Conservation (phyloP, 441 rosid genomes). For the Adansonia madagascariensis region DNA sequence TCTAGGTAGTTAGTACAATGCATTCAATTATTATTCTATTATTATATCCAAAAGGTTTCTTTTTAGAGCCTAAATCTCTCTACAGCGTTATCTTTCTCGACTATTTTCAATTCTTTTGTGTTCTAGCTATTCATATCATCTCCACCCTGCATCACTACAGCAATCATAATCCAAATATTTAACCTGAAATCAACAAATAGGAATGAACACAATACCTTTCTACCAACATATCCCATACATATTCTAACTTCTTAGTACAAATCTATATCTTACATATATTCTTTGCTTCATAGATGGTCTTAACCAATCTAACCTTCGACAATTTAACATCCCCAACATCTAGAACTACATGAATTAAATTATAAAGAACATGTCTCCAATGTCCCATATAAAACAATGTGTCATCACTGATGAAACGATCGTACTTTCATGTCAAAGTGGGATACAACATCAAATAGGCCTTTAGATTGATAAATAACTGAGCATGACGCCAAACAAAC, state of each 20-base stretch:
- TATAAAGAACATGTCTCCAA: neutral
- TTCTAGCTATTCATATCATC: too few species aligned
- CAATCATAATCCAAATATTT: neutral
- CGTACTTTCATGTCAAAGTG: neutral
- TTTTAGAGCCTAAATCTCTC: too few species aligned
- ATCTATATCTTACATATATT: neutral
- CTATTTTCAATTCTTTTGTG: too few species aligned
- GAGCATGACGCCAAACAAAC: neutral
- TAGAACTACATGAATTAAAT: neutral
- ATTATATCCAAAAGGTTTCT: too few species aligned
- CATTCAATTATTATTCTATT: too few species aligned
- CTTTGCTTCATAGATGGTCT: conserved; percentile 1
- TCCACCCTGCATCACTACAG: too few species aligned
- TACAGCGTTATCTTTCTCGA: too few species aligned
- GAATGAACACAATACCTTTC: neutral
- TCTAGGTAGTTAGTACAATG: too few species aligned
- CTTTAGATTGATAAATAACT: conserved; percentile 9
- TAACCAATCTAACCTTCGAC: neutral
- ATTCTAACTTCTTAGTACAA: neutral
- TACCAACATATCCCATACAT: neutral
- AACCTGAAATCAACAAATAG: neutral
- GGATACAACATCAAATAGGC: neutral
- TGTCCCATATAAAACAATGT: neutral
- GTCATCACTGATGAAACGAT: neutral
- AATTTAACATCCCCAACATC: neutral